A percentile compares a stretch with the other conserved stretches of the same genome.
Evolutionary conservation across 2,329 filamentous ascomycete genomes (phyloP).

Genomic region (Ciborinia camelliae): DNA sequence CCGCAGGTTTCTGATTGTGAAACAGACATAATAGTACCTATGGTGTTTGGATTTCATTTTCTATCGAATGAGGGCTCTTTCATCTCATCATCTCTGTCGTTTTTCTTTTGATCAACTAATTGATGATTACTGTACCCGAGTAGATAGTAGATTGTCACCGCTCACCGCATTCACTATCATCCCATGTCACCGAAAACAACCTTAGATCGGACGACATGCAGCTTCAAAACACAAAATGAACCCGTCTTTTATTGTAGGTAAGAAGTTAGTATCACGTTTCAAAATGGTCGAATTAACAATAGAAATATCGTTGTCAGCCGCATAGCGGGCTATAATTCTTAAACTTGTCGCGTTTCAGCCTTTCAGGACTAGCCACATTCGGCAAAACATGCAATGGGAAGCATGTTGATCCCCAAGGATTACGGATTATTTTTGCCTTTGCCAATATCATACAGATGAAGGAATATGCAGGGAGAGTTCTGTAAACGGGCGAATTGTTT

Average conservation of each 20-base stretch:
- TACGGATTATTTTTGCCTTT: background rate
- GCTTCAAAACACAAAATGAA: background rate
- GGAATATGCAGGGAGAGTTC: background rate
- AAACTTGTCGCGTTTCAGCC: slow-evolving; percentile 1
- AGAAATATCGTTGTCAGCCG: background rate
- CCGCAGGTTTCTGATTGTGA: no score
- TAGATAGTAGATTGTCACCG: background rate
- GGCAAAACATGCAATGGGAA: background rate
- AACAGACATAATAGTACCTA: no score
- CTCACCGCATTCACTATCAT: background rate
- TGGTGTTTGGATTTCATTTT: no score
- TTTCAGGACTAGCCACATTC: slow-evolving; percentile 5
- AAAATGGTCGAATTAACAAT: background rate
- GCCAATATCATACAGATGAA: background rate
- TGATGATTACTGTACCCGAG: no score
- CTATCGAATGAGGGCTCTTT: background rate
- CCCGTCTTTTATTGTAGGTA: no score
- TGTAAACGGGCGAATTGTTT: slow-evolving; percentile 20
- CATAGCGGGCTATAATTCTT: background rate
- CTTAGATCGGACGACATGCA: background rate
- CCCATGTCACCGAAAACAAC: background rate
- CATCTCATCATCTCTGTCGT: background rate
- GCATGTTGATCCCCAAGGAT: background rate
- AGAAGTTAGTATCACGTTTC: background rate
- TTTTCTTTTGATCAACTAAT: no score